Conservation (phyloP, 108 stramenopile genomes). For the Skeletonema menzelii region DNA sequence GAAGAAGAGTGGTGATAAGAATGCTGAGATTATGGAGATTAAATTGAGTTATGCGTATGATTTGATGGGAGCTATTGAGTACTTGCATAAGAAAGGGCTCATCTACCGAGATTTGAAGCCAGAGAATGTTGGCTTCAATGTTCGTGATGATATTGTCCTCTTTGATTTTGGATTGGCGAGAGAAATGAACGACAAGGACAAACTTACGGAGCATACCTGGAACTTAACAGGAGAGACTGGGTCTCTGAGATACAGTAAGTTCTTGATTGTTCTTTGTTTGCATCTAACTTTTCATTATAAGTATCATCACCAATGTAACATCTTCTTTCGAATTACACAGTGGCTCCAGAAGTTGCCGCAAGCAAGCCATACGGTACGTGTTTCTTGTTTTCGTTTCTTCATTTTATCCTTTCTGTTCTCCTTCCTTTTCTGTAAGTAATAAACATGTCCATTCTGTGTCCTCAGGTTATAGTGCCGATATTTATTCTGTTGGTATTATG, state of each 20-base stretch:
- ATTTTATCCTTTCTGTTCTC: not conserved
- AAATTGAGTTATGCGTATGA: constrained; percentile 53
- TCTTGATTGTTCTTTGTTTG: not conserved
- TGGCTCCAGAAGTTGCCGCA: constrained; percentile 44
- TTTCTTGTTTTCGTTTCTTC: not conserved
- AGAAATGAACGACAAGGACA: constrained; percentile 22
- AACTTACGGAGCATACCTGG: constrained; percentile 56
- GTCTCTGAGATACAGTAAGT: constrained; percentile 50
- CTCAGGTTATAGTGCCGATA: constrained; percentile 55
- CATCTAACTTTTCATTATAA: not conserved
- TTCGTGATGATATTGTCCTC: constrained; percentile 51
- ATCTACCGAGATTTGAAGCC: constrained; percentile 53
- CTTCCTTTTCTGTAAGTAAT: not conserved
- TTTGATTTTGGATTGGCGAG: constrained; percentile 70
- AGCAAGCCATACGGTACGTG: constrained; percentile 29
- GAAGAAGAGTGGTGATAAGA: constrained; percentile 17
- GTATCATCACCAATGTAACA: not conserved
- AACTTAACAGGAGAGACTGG: constrained; percentile 80
- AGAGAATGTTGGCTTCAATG: constrained; percentile 43
- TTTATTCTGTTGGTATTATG: constrained; percentile 75
- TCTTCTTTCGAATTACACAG: constrained; percentile 28
- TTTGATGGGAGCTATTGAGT: constrained; percentile 50
- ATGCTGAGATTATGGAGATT: constrained; percentile 39
- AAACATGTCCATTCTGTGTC: not conserved
- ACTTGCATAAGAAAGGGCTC: constrained; percentile 46